Evolutionary conservation across 306 rosid species (phyloP).

Genomic region (Leucaena leucocephala): DNA sequence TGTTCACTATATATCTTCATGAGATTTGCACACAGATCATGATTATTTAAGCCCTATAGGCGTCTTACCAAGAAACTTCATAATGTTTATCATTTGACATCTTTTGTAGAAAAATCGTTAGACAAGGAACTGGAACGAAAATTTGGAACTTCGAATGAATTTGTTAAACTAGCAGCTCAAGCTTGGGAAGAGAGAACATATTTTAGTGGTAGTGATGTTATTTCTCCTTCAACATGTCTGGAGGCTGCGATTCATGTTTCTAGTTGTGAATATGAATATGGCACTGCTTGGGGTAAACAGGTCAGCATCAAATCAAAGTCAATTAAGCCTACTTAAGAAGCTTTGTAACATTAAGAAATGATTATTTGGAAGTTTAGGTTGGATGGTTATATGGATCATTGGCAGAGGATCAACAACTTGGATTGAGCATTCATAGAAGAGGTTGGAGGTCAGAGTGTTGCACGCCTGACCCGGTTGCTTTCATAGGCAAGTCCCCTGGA

Average conservation of each 20-base stretch:
- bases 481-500: conserved; percentile 62
- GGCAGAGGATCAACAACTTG: conserved; percentile 61
- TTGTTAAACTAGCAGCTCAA: conserved; percentile 40
- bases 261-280: conserved; percentile 50
- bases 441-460: conserved; percentile 68
- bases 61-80: neutral
- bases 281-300: conserved; percentile 68
- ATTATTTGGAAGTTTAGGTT: conserved; percentile 25
- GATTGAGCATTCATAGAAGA: conserved; percentile 53
- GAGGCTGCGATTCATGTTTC: conserved; percentile 57
- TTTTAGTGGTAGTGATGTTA: neutral
- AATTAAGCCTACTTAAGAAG: no score
- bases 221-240: neutral
- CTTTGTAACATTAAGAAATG: no score
- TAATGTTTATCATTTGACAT: no score
- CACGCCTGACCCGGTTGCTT: conserved; percentile 47
- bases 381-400: conserved; percentile 57
- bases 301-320: conserved; percentile 20
- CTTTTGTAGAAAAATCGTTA: conserved; percentile 33
- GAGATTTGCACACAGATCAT: no score
- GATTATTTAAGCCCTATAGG: neutral
- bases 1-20: no score
- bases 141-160: conserved; percentile 55
- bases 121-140: conserved; percentile 19
- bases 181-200: conserved; percentile 45